These are phyloP conservation scores for Phlebiopsis flavidoalba DNA, from an alignment of 768 basidiomycete species.

Conservation along the genomic window DNA sequence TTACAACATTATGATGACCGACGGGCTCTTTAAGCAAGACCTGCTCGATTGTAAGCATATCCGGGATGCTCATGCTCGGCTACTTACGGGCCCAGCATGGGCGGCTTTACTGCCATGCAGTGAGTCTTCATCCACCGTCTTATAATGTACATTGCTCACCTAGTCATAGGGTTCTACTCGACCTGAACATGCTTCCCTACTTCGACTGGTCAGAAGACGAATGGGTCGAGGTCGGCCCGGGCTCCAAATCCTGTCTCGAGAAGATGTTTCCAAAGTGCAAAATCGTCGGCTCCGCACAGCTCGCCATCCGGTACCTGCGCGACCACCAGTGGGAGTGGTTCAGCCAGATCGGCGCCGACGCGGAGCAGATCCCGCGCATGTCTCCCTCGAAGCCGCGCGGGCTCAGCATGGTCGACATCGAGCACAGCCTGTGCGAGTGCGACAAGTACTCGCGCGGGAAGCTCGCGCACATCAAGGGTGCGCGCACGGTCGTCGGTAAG, in stretches of 20 bases:
- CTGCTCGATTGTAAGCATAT: slow-evolving; percentile 48
- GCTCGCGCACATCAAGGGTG: slow-evolving; percentile 35
- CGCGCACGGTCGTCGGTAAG: slow-evolving; percentile 32
- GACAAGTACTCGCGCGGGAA: slow-evolving; percentile 70
- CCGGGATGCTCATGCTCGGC: slow-evolving; percentile 54
- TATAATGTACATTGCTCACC: not conserved
- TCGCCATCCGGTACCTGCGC: slow-evolving; percentile 61
- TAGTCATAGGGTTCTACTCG: slow-evolving; percentile 28
- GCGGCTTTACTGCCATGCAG: slow-evolving; percentile 70
- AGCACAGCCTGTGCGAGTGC: slow-evolving; percentile 75
- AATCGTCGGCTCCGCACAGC: slow-evolving; percentile 39
- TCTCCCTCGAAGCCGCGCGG: slow-evolving; percentile 11
- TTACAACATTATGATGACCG: slow-evolving; percentile 39
- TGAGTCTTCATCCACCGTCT: slow-evolving; percentile 29
- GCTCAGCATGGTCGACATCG: slow-evolving; percentile 65
- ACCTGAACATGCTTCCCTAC: slow-evolving; percentile 31
- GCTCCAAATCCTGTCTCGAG: slow-evolving; percentile 57
- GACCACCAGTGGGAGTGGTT: slow-evolving; percentile 58
- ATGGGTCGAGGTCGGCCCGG: slow-evolving; percentile 66
- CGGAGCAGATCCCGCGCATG: slow-evolving; percentile 21
- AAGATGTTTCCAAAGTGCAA: slow-evolving; percentile 51
- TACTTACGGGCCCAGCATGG: slow-evolving; percentile 62
- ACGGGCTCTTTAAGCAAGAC: slow-evolving; percentile 42
- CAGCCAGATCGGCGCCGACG: slow-evolving; percentile 41
- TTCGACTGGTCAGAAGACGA: slow-evolving; percentile 63